Conservation (phyloP, 257 asterid species). For the Gardenia jasminoides region DNA sequence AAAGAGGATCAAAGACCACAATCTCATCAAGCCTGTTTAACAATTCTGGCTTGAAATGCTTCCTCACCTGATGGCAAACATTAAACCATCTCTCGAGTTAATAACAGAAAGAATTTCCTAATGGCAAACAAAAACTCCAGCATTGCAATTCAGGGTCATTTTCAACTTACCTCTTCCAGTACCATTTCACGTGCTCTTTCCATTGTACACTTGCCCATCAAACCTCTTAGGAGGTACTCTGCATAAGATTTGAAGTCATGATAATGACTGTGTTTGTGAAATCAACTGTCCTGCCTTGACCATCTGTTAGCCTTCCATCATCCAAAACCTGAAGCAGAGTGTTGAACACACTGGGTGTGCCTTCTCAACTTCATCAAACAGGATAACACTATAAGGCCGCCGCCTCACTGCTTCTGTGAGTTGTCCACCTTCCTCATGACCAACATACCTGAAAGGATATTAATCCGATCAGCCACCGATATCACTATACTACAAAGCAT, state of each 20-base stretch:
- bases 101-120: background rate
- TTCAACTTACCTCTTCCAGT: conserved; percentile 58
- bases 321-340: conserved; percentile 81
- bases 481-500: too few relatives aligned
- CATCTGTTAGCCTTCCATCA: conserved; percentile 88
- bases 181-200: conserved; percentile 88
- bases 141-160: background rate
- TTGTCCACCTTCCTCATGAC: conserved; percentile 97
- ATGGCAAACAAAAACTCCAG: background rate
- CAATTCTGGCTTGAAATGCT: conserved; percentile 90
- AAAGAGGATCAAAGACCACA: conserved; percentile 85
- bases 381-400: conserved; percentile 75
- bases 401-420: conserved; percentile 87
- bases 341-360: conserved; percentile 74
- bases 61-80: conserved; percentile 50
- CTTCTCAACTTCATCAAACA: conserved; percentile 92
- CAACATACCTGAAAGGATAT: conserved; percentile 52
- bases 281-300: conserved; percentile 85
- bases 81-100: background rate
- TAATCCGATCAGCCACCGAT: background rate
- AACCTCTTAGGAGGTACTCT: conserved; percentile 57
- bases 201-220: conserved; percentile 63
- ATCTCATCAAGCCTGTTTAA: conserved; percentile 83
- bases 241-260: conserved; percentile 93
- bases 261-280: conserved; percentile 78